Base-by-base conservation (phyloP, 345 rosid genomes). In the Carallia brachiata region DNA sequence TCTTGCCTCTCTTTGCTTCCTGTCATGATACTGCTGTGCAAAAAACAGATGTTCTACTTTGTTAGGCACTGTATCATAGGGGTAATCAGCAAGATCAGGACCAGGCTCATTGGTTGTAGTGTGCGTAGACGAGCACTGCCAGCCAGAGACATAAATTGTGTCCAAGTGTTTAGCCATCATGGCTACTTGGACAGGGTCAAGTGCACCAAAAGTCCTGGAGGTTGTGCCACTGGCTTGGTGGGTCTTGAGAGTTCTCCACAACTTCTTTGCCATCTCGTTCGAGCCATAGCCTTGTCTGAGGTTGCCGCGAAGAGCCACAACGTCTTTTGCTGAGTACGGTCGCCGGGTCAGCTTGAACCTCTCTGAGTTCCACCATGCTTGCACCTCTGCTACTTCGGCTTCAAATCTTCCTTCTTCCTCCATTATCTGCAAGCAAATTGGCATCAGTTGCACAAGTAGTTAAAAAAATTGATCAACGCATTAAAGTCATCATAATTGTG, bases 111-210 rank as follows among this genome's bases (percentile, higher is more conserved):
- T 92, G 71, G 97, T 88, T 63, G 81, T 70, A 28, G 97, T 90
- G 80, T 92, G 97, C 10, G 97, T 96, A n/a, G 99, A 96, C 15
- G 97, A 96, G 82, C 99, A 96, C 71, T 96, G 97, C 98, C 99
- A 96, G 32, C 99, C 99, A 4, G 98, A 95, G 70, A 95, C 96
- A 31, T 92, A 92, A 47, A 92, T 89, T 17, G 88, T 76, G 86
- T 92, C 98, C 65, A 92, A 77, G 83, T 89, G 87, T 77, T 89
- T 92, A 72, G 94, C 97, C 99, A 92, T 95, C 98, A 95, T 92
- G 76, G 99, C 63, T 15, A 95, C 98, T 65, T 95, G 96, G 62
- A 92, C 97, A 5, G 99, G 96, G 78, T 92, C 97, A 36, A 90
- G 91, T 6, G 98, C 96, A 18, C 97, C 97, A 19, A 95, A 90